Evolutionary conservation across 2,329 filamentous ascomycete species (phyloP).

Genomic region (Colletotrichum incanum): DNA sequence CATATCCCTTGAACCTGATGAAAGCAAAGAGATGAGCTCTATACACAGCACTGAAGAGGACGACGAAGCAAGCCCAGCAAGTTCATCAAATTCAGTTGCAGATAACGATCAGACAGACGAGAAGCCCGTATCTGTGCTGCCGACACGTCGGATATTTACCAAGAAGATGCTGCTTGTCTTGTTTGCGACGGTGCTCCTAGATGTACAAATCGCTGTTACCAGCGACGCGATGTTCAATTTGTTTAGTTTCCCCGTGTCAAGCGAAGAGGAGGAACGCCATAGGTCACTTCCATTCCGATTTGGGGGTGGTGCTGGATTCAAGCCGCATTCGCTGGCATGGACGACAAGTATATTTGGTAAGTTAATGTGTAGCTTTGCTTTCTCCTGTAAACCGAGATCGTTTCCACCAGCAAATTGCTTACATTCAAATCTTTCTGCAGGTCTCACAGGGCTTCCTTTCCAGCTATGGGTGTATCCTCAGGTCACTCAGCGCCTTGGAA

Average conservation of each 20-base stretch:
- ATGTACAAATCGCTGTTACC: neutral
- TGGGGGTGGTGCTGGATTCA: slow-evolving; percentile 13
- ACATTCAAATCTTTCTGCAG: neutral
- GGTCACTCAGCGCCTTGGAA: slow-evolving; percentile 1
- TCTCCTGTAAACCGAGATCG: neutral
- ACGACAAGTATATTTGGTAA: slow-evolving; percentile 3
- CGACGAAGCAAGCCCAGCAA: neutral
- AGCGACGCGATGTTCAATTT: slow-evolving; percentile 1
- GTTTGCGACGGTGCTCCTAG: neutral
- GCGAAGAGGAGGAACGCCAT: neutral
- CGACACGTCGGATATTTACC: neutral
- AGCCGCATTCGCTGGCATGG: neutral
- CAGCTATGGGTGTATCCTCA: slow-evolving; percentile 11
- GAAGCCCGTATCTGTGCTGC: neutral
- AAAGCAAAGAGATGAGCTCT: slow-evolving; percentile 2
- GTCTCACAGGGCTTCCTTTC: slow-evolving; percentile 4
- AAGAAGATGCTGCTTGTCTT: slow-evolving; percentile 9
- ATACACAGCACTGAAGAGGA: neutral
- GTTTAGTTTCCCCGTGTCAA: neutral
- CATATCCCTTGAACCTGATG: neutral
- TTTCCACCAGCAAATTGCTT: too few species aligned
- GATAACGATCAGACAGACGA: neutral
- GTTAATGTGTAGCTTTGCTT: neutral
- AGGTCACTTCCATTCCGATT: slow-evolving; percentile 12
- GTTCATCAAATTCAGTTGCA: neutral